Percentiles rank a stretch among this genome's conserved stretches.
Conservation (phyloP, 352 stramenopile genomes). For the Lagenidium giganteum region DNA sequence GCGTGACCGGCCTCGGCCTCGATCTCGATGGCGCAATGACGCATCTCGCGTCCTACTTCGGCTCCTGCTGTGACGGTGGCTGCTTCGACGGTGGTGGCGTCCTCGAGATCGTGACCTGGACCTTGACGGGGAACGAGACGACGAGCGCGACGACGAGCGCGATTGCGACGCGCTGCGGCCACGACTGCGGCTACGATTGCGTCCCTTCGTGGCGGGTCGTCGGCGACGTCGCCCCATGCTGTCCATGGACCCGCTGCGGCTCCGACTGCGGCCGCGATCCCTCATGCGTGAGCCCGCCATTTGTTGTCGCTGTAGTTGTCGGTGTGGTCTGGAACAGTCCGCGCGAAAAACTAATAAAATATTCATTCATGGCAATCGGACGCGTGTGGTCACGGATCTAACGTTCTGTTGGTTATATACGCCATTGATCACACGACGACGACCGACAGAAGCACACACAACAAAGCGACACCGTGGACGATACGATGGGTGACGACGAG, state of each 20-base stretch:
- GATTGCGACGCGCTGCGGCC: slow-evolving; percentile 2
- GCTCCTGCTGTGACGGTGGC: slow-evolving; percentile 26
- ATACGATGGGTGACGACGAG: too few species aligned
- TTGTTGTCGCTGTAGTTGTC: not conserved
- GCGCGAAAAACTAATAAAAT: too few species aligned
- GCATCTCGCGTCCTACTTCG: slow-evolving; percentile 1
- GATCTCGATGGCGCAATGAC: slow-evolving; percentile 3
- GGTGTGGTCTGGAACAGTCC: not conserved
- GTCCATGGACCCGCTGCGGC: slow-evolving; percentile 59
- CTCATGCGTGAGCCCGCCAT: too few species aligned
- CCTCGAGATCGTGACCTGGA: slow-evolving; percentile 24
- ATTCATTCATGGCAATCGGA: too few species aligned
- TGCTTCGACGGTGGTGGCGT: slow-evolving; percentile 15
- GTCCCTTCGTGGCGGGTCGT: slow-evolving; percentile 10
- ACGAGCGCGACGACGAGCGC: slow-evolving; percentile 11
- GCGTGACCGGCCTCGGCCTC: slow-evolving; percentile 6
- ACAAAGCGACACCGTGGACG: too few species aligned
- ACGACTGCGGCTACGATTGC: slow-evolving; percentile 9
- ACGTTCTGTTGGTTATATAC: too few species aligned
- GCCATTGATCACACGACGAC: too few species aligned
- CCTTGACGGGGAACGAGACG: slow-evolving; percentile 14
- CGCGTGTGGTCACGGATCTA: too few species aligned
- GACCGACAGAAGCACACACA: too few species aligned
- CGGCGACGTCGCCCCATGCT: slow-evolving; percentile 42
- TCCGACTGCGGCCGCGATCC: slow-evolving; percentile 17